Conservation (phyloP, 441 rosid species). For the Populus hybrid region DNA sequence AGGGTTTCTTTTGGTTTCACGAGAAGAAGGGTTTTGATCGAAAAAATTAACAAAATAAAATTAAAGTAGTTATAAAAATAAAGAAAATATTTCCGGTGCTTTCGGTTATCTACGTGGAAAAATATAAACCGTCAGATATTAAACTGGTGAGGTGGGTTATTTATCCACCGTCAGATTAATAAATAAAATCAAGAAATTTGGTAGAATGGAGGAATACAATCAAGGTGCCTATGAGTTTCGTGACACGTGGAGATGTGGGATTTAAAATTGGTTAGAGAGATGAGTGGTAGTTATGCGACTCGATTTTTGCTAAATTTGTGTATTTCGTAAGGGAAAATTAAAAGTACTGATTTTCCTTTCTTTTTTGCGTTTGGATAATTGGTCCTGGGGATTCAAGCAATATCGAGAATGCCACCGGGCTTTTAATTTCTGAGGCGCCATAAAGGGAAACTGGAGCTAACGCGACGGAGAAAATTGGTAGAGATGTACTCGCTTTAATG, state of each 20-base stretch:
- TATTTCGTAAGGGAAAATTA: conserved; percentile 6
- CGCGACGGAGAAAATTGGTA: not conserved
- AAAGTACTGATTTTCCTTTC: conserved; percentile 12
- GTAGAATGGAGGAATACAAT: not conserved
- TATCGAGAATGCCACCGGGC: conserved; percentile 23
- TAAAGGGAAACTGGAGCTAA: not conserved
- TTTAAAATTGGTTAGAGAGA: conserved; percentile 13
- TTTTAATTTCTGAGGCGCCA: conserved; percentile 28
- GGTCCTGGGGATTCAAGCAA: not conserved
- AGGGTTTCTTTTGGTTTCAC: conserved; percentile 72
- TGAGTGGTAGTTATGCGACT: conserved; percentile 21
- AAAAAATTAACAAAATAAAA: conserved; percentile 27
- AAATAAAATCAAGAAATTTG: not conserved
- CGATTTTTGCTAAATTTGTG: conserved; percentile 15
- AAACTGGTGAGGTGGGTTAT: not conserved
- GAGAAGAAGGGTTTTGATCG: conserved; percentile 46
- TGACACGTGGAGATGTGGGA: conserved; percentile 31
- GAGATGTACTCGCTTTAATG: not conserved
- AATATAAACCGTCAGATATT: conserved; percentile 12
- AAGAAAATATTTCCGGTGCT: conserved; percentile 7
- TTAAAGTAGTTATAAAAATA: conserved; percentile 17
- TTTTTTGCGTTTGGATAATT: not conserved
- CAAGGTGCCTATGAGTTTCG: conserved; percentile 14
- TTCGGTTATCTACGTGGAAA: conserved; percentile 23
- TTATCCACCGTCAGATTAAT: not conserved